phyloP scores from a whole-genome alignment of 345 rosid species.

The Linum lewisii region DNA sequence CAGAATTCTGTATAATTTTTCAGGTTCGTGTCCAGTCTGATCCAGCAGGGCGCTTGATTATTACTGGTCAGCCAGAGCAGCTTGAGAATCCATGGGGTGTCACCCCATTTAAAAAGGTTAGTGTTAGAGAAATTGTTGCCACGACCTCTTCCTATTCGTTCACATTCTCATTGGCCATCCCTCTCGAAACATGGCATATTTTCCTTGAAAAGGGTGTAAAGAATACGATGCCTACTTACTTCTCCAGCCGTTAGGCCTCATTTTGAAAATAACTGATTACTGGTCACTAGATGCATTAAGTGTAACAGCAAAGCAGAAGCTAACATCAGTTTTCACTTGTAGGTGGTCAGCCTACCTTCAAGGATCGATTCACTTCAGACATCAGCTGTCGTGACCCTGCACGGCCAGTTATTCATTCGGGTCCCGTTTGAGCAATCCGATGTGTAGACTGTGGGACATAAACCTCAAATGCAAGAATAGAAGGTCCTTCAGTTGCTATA shows the following conservation, averaged over 20 bases:
- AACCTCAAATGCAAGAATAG: background rate
- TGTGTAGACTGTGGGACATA: background rate
- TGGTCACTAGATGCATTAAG: too few relatives aligned
- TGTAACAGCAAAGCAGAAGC: too few relatives aligned
- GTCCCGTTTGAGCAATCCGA: constrained; percentile 45
- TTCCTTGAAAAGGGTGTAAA: too few relatives aligned
- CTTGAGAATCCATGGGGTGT: constrained; percentile 73
- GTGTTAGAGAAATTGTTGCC: background rate
- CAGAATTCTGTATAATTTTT: constrained; percentile 4
- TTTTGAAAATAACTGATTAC: too few relatives aligned
- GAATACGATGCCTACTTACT: background rate
- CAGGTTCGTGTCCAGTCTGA: constrained; percentile 76
- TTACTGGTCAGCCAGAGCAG: constrained; percentile 56
- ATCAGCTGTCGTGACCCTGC: constrained; percentile 65
- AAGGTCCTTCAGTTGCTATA: background rate
- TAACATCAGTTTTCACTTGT: background rate
- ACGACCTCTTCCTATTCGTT: background rate
- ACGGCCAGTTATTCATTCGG: constrained; percentile 60
- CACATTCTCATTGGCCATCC: background rate
- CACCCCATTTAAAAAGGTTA: constrained; percentile 58
- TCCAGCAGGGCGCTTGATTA: constrained; percentile 66
- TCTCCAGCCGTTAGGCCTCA: constrained; percentile 5
- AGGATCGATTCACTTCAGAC: constrained; percentile 63
- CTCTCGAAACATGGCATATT: background rate
- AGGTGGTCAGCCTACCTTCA: constrained; percentile 57